Percentiles rank a stretch among this genome's conserved stretches.
Conservation (phyloP, 345 rosid genomes). For the Syzygium grande region DNA sequence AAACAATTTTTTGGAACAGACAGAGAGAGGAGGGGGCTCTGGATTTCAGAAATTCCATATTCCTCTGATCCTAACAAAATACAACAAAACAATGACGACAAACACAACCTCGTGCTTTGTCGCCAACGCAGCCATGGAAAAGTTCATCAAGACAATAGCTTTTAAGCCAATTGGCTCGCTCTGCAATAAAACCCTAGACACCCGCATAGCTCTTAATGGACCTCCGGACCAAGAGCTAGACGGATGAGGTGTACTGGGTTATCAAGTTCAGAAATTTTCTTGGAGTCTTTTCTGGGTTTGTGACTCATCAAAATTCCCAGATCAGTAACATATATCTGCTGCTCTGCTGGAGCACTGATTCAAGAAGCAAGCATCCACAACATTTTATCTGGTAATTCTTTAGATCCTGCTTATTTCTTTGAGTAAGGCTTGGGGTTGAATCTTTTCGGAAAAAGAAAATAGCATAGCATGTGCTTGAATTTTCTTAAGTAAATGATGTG, state of each 20-base stretch:
- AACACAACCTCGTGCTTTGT: constrained; percentile 42
- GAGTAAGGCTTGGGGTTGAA: neutral
- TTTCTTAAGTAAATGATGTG: neutral
- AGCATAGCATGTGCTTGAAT: neutral
- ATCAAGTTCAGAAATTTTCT: constrained; percentile 13
- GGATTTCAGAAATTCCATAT: constrained; percentile 61
- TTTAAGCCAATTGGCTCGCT: constrained; percentile 18
- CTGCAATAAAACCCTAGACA: constrained; percentile 27
- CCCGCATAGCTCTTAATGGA: neutral
- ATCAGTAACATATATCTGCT: constrained; percentile 12
- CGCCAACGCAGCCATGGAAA: constrained; percentile 37
- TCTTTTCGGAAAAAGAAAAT: neutral
- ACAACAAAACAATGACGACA: constrained; percentile 51
- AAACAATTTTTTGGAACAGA: neutral
- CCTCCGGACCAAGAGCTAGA: neutral
- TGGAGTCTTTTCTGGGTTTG: constrained; percentile 9
- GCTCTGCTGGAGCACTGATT: constrained; percentile 5
- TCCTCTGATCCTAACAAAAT: constrained; percentile 34
- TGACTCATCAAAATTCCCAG: constrained; percentile 15
- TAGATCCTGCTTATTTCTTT: neutral
- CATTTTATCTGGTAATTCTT: constrained; percentile 25
- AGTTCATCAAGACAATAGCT: constrained; percentile 20
- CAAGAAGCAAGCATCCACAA: constrained; percentile 4
- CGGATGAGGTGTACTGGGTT: neutral
- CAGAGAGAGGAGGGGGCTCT: constrained; percentile 12